phyloP scores from a whole-genome alignment of 2,329 filamentous ascomycete species.

The Ambrosiella cleistominuta region DNA sequence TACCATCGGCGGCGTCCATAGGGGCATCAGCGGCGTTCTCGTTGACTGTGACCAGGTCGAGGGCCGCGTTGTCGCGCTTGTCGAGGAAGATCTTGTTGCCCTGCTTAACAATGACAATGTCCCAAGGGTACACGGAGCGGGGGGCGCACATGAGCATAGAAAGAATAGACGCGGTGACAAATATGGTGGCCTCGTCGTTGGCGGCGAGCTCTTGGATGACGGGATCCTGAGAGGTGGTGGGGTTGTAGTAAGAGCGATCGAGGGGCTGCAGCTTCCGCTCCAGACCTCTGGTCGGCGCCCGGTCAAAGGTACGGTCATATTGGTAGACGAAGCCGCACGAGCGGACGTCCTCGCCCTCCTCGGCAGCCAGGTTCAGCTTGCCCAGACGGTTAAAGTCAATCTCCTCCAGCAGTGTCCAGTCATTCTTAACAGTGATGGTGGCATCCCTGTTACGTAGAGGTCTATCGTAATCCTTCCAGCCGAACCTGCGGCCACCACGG shows the following conservation, averaged over 20 bases:
- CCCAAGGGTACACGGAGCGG: constrained; percentile 95
- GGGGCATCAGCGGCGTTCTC: constrained; percentile 95
- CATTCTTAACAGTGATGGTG: constrained; percentile 86
- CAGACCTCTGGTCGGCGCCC: constrained; percentile 72
- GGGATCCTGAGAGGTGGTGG: constrained; percentile 88
- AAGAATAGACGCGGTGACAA: constrained; percentile 89
- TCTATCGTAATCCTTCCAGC: constrained; percentile 99
- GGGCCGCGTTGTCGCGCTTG: constrained; percentile 86
- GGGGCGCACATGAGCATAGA: constrained; percentile 99
- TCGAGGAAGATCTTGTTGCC: constrained; percentile 97
- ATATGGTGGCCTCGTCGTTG: constrained; percentile 89
- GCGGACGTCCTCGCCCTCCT: constrained; percentile 88
- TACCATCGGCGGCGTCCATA: constrained; percentile 75
- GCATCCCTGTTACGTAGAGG: constrained; percentile 89
- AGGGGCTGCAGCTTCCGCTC: constrained; percentile 77
- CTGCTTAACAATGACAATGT: constrained; percentile 83
- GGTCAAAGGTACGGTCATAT: constrained; percentile 93
- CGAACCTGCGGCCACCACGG: constrained; percentile 70
- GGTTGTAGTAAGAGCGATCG: constrained; percentile 93
- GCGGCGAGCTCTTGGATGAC: constrained; percentile 94
- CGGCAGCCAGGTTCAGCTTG: constrained; percentile 90
- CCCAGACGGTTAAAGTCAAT: constrained; percentile 91
- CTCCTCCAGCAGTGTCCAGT: constrained; percentile 92
- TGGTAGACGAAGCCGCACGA: constrained; percentile 95
- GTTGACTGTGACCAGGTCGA: constrained; percentile 97